Conservation (phyloP, 2,329 filamentous ascomycete genomes). For the Exserohilum turcica region DNA sequence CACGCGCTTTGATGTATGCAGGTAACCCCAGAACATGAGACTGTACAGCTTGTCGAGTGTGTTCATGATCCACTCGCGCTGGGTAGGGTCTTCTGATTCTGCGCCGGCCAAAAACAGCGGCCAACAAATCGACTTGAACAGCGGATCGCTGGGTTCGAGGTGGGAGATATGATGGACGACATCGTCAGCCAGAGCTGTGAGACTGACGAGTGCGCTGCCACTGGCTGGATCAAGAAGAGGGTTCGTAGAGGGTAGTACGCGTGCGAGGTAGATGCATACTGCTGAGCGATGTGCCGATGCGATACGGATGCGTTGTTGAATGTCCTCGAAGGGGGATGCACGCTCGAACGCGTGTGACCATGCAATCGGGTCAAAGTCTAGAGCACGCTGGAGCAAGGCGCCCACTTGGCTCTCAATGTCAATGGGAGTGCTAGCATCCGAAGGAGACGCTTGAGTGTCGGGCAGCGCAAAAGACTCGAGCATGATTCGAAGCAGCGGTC, state of each 20-base stretch:
- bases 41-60: slow-evolving; percentile 46
- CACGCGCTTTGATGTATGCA: slow-evolving; percentile 43
- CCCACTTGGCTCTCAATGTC: slow-evolving; percentile 35
- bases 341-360: slow-evolving; percentile 43
- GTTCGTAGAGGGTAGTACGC: slow-evolving; percentile 38
- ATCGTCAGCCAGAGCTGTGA: slow-evolving; percentile 53
- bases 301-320: slow-evolving; percentile 43
- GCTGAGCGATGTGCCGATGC: slow-evolving; percentile 47
- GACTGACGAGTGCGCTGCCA: slow-evolving; percentile 44
- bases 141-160: slow-evolving; percentile 55
- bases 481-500: slow-evolving; percentile 45
- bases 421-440: slow-evolving; percentile 12
- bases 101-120: slow-evolving; percentile 64
- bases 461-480: slow-evolving; percentile 43
- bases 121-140: slow-evolving; percentile 67
- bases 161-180: slow-evolving; percentile 58
- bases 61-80: slow-evolving; percentile 59
- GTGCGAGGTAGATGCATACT: slow-evolving; percentile 49
- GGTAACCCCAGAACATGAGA: slow-evolving; percentile 47
- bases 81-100: slow-evolving; percentile 56
- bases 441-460: slow-evolving; percentile 23
- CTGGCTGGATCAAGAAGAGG: slow-evolving; percentile 48
- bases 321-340: slow-evolving; percentile 41
- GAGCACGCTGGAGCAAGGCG: slow-evolving; percentile 30
- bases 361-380: slow-evolving; percentile 38